phyloP scores from a whole-genome alignment of 2,329 filamentous ascomycete genomes.

The Pseudopithomyces chartarum region DNA sequence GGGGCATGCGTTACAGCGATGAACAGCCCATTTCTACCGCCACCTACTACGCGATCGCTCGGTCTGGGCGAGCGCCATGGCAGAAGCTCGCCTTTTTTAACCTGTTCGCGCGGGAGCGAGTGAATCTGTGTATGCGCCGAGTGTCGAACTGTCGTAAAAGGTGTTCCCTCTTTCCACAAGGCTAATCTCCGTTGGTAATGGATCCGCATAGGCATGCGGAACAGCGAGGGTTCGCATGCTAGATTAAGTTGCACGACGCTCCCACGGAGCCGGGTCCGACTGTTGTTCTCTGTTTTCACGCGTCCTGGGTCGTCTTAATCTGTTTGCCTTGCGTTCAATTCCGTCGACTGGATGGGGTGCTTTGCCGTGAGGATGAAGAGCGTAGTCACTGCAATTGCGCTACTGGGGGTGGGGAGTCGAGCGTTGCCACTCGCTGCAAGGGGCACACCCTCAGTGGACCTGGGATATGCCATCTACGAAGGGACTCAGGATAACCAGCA shows the following conservation, averaged over 20 bases:
- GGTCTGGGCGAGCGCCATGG: neutral
- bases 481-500: conserved; percentile 28
- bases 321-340: neutral
- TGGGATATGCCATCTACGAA: conserved; percentile 39
- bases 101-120: neutral
- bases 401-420: conserved; percentile 19
- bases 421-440: conserved; percentile 20
- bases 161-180: neutral
- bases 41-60: neutral
- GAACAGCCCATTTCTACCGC: neutral
- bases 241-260: conserved; percentile 20
- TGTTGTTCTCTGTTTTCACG: conserved; percentile 1
- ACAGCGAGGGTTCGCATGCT: conserved; percentile 15
- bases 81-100: neutral
- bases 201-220: conserved; percentile 9
- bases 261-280: conserved; percentile 20
- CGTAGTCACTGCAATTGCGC: conserved; percentile 18
- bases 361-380: conserved; percentile 1
- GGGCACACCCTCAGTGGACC: conserved; percentile 31
- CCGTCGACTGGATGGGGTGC: too few species aligned
- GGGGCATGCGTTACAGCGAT: neutral
- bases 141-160: neutral
- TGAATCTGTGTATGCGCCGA: neutral
- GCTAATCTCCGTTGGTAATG: conserved; percentile 12
- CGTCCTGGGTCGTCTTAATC: neutral